Percentiles rank a stretch among this genome's conserved stretches.
These are phyloP conservation scores for Clohesyomyces aquaticus DNA, from an alignment of 495 filamentous ascomycete genomes.

Conservation along the genomic window DNA sequence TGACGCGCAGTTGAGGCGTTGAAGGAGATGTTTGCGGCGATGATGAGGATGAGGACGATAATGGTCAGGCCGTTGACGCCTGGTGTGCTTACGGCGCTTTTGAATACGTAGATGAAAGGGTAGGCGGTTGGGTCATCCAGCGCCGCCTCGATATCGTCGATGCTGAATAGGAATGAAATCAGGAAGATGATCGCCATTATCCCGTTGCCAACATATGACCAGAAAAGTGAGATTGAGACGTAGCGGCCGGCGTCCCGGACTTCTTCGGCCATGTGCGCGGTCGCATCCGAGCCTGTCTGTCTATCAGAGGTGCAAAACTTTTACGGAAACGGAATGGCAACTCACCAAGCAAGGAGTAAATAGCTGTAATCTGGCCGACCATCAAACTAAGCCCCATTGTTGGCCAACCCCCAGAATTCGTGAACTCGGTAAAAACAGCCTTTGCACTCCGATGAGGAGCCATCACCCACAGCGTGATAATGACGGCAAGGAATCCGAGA, in stretches of 20 bases:
- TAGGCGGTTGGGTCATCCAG: slow-evolving; percentile 49
- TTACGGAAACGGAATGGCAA: slow-evolving; percentile 16
- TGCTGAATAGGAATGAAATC: slow-evolving; percentile 27
- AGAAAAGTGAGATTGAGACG: slow-evolving; percentile 41
- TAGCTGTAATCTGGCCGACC: slow-evolving; percentile 37
- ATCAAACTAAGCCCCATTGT: slow-evolving; percentile 37
- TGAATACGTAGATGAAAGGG: slow-evolving; percentile 59
- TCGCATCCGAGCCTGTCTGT: slow-evolving; percentile 40
- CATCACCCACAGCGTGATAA: slow-evolving; percentile 41
- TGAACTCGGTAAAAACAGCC: slow-evolving; percentile 35
- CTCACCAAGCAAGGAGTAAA: slow-evolving; percentile 34
- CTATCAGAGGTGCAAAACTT: slow-evolving; percentile 15
- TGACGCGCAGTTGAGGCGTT: slow-evolving; percentile 62
- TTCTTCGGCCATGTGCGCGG: slow-evolving; percentile 42
- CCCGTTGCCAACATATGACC: slow-evolving; percentile 40
- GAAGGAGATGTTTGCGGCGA: slow-evolving; percentile 56
- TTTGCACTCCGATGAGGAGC: slow-evolving; percentile 27
- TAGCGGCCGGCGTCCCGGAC: slow-evolving; percentile 35
- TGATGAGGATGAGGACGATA: slow-evolving; percentile 55
- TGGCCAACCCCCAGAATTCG: slow-evolving; percentile 41
- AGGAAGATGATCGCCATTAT: slow-evolving; percentile 38
- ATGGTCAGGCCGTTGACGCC: slow-evolving; percentile 56
- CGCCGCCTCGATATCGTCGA: slow-evolving; percentile 53
- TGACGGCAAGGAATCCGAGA: slow-evolving; percentile 42
- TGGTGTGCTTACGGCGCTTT: slow-evolving; percentile 52